Evolutionary conservation across 192 early-diverging fungal genomes (phyloP).

Genomic region (Haplosporangium gracile): DNA sequence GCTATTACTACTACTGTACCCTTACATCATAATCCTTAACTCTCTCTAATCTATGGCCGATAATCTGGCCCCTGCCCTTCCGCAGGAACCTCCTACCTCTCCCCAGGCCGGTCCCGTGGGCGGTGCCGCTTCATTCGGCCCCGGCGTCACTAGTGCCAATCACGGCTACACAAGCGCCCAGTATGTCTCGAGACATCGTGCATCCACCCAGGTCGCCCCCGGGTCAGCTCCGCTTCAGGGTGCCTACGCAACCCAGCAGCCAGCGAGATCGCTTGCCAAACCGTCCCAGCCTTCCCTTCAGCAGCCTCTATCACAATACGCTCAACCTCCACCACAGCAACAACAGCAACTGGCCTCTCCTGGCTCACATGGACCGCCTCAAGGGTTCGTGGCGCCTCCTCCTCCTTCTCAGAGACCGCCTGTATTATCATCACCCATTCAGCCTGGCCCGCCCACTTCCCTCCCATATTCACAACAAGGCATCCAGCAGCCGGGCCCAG

Average conservation of each 20-base stretch:
- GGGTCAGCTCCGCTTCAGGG: constrained; percentile 29
- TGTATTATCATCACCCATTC: constrained; percentile 26
- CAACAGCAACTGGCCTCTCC: constrained; percentile 11
- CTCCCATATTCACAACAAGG: constrained; percentile 40
- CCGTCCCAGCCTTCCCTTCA: constrained; percentile 14
- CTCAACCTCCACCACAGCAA: constrained; percentile 17
- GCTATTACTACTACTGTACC: too few species aligned
- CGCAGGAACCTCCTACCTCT: constrained; percentile 24
- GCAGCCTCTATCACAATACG: constrained; percentile 26
- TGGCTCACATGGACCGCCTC: background rate
- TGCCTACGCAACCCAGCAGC: constrained; percentile 18
- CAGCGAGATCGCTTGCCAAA: constrained; percentile 20
- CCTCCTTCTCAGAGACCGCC: constrained; percentile 28
- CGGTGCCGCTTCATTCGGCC: constrained; percentile 10
- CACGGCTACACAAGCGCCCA: constrained; percentile 56
- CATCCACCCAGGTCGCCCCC: constrained; percentile 14
- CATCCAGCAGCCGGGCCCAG: background rate
- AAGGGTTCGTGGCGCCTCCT: constrained; percentile 23
- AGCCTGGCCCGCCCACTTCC: constrained; percentile 17
- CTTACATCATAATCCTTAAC: background rate
- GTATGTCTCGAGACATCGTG: constrained; percentile 48
- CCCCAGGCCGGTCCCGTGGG: constrained; percentile 4
- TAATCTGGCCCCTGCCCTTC: constrained; percentile 23
- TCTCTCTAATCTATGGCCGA: constrained; percentile 32
- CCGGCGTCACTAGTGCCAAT: constrained; percentile 27